Conservation (phyloP, 768 basidiomycete species). For the Hericium alpestre region DNA sequence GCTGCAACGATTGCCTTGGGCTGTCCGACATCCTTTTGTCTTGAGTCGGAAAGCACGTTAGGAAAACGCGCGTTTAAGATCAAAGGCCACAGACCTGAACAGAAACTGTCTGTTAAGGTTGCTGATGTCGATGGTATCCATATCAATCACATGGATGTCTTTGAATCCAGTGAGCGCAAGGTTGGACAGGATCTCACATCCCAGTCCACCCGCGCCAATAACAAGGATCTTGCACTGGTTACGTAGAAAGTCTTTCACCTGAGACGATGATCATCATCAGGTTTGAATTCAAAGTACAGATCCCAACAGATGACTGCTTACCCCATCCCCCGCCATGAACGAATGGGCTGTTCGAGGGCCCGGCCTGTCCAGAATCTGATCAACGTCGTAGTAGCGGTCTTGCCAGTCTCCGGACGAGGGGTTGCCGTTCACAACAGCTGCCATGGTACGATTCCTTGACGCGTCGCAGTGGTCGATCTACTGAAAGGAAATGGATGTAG, state of each 20-base stretch:
- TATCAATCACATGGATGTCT: constrained; percentile 98
- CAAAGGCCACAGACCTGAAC: constrained; percentile 56
- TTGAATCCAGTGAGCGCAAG: constrained; percentile 94
- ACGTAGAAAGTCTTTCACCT: constrained; percentile 86
- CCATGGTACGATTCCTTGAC: background rate
- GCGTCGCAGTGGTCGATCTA: background rate
- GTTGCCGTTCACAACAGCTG: constrained; percentile 23
- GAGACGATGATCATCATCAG: background rate
- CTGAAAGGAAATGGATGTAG: background rate
- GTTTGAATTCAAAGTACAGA: background rate
- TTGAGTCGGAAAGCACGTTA: constrained; percentile 20
- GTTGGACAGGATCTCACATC: constrained; percentile 95
- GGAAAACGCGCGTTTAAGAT: background rate
- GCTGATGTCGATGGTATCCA: constrained; percentile 99
- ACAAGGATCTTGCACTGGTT: constrained; percentile 86
- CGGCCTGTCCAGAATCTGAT: constrained; percentile 74
- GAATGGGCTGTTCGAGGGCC: constrained; percentile 86
- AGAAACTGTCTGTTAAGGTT: constrained; percentile 98
- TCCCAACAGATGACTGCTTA: constrained; percentile 24
- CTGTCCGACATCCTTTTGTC: constrained; percentile 83
- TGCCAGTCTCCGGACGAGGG: constrained; percentile 35
- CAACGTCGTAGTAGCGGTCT: constrained; percentile 69
- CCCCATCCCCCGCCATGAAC: constrained; percentile 74
- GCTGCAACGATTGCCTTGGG: constrained; percentile 92
- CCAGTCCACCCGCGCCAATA: constrained; percentile 95